Conservation (phyloP, 179 eudicot species). For the Silene vulgaris region DNA sequence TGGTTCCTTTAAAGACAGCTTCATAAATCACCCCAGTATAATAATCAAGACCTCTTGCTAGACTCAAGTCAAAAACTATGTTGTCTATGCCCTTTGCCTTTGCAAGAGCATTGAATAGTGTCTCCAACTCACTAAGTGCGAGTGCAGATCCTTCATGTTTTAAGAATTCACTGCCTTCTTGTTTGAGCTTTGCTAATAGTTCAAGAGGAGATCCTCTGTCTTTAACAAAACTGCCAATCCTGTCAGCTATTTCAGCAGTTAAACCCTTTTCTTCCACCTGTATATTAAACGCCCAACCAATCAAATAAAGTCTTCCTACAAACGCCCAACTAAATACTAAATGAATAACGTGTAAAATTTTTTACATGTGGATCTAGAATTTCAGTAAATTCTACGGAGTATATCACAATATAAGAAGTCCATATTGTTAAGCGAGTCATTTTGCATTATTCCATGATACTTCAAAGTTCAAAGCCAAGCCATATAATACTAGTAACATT, state of each 20-base stretch:
- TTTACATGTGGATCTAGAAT: neutral
- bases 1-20: constrained; percentile 83
- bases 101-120: constrained; percentile 64
- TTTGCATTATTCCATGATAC: neutral
- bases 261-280: constrained; percentile 96
- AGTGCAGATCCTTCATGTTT: constrained; percentile 46
- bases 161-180: constrained; percentile 59
- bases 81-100: constrained; percentile 56
- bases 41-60: constrained; percentile 96
- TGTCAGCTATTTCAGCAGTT: constrained; percentile 59
- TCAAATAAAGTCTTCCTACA: neutral
- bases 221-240: constrained; percentile 68
- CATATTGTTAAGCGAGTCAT: neutral
- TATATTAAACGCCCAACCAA: constrained; percentile 15
- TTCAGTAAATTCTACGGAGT: neutral
- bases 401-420: neutral
- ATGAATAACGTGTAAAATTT: neutral
- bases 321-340: neutral
- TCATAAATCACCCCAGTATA: constrained; percentile 94
- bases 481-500: neutral
- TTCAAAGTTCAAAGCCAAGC: neutral
- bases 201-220: constrained; percentile 71
- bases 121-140: constrained; percentile 74
- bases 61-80: constrained; percentile 86
- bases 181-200: constrained; percentile 58